Evolutionary conservation across 345 rosid genomes (phyloP).

Genomic region (Odontarrhena argentea): DNA sequence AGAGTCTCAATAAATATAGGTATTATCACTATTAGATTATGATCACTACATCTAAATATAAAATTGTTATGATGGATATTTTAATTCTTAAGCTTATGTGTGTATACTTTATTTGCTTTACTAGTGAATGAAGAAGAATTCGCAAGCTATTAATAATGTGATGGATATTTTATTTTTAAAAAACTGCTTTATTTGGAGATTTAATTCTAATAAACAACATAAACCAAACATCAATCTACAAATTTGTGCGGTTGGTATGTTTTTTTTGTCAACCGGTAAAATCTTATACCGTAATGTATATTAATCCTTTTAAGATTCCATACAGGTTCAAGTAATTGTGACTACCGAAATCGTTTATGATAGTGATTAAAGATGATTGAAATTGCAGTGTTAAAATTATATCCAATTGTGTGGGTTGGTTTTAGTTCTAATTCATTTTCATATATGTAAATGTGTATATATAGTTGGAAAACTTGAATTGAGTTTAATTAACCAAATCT

Average conservation of each 20-base stretch:
- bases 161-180: background rate
- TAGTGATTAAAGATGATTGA: no score
- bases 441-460: background rate
- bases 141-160: conserved; percentile 4
- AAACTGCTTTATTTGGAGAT: conserved; percentile 3
- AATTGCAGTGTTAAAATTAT: no score
- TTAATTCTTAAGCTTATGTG: background rate
- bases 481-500: background rate
- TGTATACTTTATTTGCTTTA: background rate
- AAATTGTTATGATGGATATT: background rate
- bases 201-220: background rate
- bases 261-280: no score
- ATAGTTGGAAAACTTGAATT: background rate
- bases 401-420: no score
- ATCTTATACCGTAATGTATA: no score
- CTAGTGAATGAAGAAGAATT: background rate
- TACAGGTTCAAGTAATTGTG: no score
- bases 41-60: background rate
- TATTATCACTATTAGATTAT: no score
- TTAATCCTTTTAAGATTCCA: no score
- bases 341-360: no score
- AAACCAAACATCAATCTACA: conserved; percentile 9
- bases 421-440: background rate
- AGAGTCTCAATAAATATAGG: no score
- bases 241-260: no score